A percentile compares a stretch with the other conserved stretches of the same genome.
phyloP scores from a whole-genome alignment of 306 rosid genomes.

The Castanea crenata region DNA sequence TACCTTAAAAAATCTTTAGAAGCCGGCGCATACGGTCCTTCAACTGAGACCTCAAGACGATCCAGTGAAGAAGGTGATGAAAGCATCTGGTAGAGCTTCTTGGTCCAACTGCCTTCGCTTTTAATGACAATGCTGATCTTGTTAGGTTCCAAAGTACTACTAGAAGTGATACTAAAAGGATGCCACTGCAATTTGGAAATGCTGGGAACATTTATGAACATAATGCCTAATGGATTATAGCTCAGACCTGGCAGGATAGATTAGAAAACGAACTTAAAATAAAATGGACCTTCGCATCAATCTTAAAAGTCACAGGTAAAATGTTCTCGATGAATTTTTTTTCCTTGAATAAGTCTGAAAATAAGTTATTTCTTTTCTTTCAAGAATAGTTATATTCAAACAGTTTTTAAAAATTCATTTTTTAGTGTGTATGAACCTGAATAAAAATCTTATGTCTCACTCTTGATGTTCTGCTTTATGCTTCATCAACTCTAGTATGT shows the following conservation, averaged over 20 bases:
- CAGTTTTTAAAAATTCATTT: no score
- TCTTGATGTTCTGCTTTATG: no score
- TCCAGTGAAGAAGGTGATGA: constrained; percentile 47
- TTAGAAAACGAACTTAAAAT: not conserved
- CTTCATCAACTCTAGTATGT: no score
- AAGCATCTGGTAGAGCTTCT: constrained; percentile 55
- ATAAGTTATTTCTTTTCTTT: no score
- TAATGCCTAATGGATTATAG: constrained; percentile 62
- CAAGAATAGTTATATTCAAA: no score
- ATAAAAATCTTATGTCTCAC: no score
- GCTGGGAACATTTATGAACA: constrained; percentile 70
- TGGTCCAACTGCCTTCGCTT: constrained; percentile 69
- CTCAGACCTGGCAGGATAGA: constrained; percentile 45
- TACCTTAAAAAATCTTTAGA: constrained; percentile 57
- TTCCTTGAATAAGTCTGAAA: no score
- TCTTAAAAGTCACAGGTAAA: not conserved
- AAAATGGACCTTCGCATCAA: not conserved
- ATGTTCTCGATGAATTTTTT: no score
- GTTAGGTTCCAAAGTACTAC: constrained; percentile 57
- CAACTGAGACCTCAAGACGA: constrained; percentile 51
- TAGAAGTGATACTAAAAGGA: constrained; percentile 78
- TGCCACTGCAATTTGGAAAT: constrained; percentile 93
- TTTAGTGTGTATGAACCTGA: no score
- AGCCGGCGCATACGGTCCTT: constrained; percentile 76
- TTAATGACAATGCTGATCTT: constrained; percentile 63